Base-by-base conservation (phyloP, 495 filamentous ascomycete species). In the Aspergillus carlsbadensis region DNA sequence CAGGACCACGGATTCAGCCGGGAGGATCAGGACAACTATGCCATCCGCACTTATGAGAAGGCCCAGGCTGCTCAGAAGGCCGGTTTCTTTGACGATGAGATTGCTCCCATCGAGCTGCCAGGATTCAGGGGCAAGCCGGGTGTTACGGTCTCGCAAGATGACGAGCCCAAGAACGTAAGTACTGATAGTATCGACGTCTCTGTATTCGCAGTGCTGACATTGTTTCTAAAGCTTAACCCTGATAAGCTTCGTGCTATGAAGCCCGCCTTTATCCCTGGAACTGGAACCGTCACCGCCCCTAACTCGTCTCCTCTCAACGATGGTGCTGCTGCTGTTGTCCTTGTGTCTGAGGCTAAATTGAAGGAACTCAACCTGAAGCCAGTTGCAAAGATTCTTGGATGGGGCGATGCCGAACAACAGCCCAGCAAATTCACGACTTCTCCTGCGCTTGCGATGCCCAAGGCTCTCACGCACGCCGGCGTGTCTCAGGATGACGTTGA, bases 271-370 rank as follows among this genome's bases (percentile, higher is more conserved):
- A 84, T 88, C 58, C 83, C 92, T 44, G 85, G 82, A 39, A 70
- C 72, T 34, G 92, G 92, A 57, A 96, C 91, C 51, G 91, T 98
- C 55, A 98, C 94, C 10, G 91, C 94, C n/a, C 91, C 94, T 53
- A 98, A 98, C 75, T 95, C 94, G 10, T 93, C 93, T 1, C 94
- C 94, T 21, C 81, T 98, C 64, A 96, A 92, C 72, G 94, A 98
- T 66, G 94, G 94, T 51, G 92, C 91, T 35, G 83, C 91, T 10
- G 94, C 94, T 50, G 71, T 97, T 44, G 88, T 98, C 46, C 85
- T 98, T 51, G 90, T 93, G 57, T 96, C 91, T 14, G 92, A 93
- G 73, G 85, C 85, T 14, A 92, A 90, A 71, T 76, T 98, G 65
- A 89, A 95, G 76, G 82, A 91, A 72, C 87, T 96, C 56, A 84